Base-by-base conservation (phyloP, 768 basidiomycete genomes). In the Boletus rufocinnamomeus region DNA sequence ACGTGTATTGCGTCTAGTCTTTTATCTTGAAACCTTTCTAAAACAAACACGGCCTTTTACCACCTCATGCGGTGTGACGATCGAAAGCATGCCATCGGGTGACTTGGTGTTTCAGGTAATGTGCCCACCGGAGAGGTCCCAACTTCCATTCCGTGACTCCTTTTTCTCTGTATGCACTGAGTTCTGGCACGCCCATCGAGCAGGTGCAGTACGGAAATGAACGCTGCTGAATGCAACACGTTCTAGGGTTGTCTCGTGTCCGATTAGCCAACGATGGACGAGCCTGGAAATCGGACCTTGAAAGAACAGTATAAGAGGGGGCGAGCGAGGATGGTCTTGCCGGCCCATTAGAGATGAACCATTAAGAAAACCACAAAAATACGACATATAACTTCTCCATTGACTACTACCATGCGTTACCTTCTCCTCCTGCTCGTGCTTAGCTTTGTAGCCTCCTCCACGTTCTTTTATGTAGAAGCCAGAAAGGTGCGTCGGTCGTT, bases 401-500 rank as follows among this genome's bases (percentile, higher is more conserved):
- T 23, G 52, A 53, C 52, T 38, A 50, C 40, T 27, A 47, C 35
- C 54, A 69, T 69, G 68, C 68, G 68, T 37, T 71, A 60, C 61
- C 61, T 71, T 60, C 68, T 69, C 52, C 68, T 69, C 37, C 10
- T 71, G 43, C 58, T 71, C 50, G 68, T 69, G 48, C 68, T 69
- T 2, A 71, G 69, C 45, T 69, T 69, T 59, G 52, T 69, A 58
- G 69, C 68, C 4, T 52, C 50, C 47, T 69, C 68, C 57, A 71
- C 68, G 38, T 69, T 69, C 68, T 69, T 69, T 71, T 69, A 60
- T 21, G 69, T 68, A 61, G 68, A 69, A 57, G 68, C 61, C 54
- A 66, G 58, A 66, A 59, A 56, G 69, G 68, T 69, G 46, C 30
- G 69, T 58, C 43, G 40, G 52, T 57, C 60, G 52, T 21, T 14